A percentile compares a stretch with the other conserved stretches of the same genome.
Conservation (phyloP, 2,329 filamentous ascomycete species). For the Nemania bipapillata region DNA sequence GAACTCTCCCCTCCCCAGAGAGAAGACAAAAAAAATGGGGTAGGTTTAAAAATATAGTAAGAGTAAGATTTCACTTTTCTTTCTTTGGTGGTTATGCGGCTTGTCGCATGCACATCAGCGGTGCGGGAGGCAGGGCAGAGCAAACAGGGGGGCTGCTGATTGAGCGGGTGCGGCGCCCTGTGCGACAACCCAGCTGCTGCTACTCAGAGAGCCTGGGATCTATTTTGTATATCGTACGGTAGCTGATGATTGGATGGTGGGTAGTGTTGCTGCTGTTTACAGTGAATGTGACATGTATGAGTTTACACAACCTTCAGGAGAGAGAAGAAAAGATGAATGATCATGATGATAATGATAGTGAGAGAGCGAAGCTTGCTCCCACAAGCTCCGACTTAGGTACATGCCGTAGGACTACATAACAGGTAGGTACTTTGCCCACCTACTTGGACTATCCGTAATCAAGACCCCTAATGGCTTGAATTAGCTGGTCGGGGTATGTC, state of each 20-base stretch:
- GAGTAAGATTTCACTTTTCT: slow-evolving; percentile 41
- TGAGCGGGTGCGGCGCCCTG: slow-evolving; percentile 28
- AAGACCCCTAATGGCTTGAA: slow-evolving; percentile 13
- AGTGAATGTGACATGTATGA: too few relatives aligned
- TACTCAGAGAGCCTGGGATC: not conserved
- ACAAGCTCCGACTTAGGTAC: slow-evolving; percentile 16
- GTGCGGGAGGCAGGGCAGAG: slow-evolving; percentile 33
- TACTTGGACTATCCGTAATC: slow-evolving; percentile 29
- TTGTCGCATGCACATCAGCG: slow-evolving; percentile 43
- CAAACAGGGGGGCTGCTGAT: slow-evolving; percentile 33
- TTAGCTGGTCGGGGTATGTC: slow-evolving; percentile 29
- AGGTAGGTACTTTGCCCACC: not conserved
- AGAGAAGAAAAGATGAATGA: not conserved
- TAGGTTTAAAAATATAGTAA: slow-evolving; percentile 38
- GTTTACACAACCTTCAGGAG: not conserved
- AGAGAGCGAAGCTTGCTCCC: slow-evolving; percentile 19
- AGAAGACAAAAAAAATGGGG: slow-evolving; percentile 23
- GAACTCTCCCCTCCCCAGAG: slow-evolving; percentile 11
- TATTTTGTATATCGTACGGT: not conserved
- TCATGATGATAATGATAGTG: slow-evolving; percentile 11
- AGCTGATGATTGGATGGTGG: too few relatives aligned
- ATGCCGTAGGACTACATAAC: slow-evolving; percentile 5
- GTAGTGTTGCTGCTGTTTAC: slow-evolving; percentile 5
- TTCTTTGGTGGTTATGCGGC: slow-evolving; percentile 44
- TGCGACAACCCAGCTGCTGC: slow-evolving; percentile 25